Evolutionary conservation across 352 stramenopile species (phyloP).

Genomic region (Phytopythium ostracodes): DNA sequence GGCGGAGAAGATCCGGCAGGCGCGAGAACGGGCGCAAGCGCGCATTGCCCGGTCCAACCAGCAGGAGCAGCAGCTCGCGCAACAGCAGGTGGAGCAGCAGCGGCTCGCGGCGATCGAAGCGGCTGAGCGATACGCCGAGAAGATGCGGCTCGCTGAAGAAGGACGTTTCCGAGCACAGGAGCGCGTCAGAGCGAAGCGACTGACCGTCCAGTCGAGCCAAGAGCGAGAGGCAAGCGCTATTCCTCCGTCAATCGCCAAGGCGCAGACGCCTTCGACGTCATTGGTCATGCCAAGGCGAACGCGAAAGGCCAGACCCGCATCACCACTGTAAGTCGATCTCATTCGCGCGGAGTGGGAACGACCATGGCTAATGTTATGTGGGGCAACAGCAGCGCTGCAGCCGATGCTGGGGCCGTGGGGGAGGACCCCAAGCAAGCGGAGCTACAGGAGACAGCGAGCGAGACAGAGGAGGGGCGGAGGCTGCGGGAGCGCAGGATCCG

Average conservation of each 20-base stretch:
- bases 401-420: constrained; percentile 1
- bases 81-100: constrained; percentile 18
- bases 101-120: constrained; percentile 7
- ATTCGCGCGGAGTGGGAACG: not conserved
- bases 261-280: not conserved
- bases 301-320: not conserved
- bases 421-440: constrained; percentile 4
- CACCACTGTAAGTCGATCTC: not conserved
- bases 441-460: not conserved
- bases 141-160: constrained; percentile 26
- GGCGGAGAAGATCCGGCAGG: constrained; percentile 44
- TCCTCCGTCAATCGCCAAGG: not conserved
- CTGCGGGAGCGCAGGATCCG: constrained; percentile 38
- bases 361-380: not conserved
- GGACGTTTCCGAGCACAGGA: constrained; percentile 44
- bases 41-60: constrained; percentile 42
- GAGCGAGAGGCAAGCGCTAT: not conserved
- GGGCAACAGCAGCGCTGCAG: not conserved
- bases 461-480: constrained; percentile 19
- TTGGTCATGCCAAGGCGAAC: not conserved
- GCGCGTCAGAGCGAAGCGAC: constrained; percentile 28
- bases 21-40: constrained; percentile 51
- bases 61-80: constrained; percentile 25
- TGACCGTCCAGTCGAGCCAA: constrained; percentile 10
- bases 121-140: constrained; percentile 25